A percentile compares a stretch with the other conserved stretches of the same genome.
These are phyloP conservation scores for Exophiala mesophila DNA, from an alignment of 2,329 filamentous ascomycete species.

Conservation along the genomic window DNA sequence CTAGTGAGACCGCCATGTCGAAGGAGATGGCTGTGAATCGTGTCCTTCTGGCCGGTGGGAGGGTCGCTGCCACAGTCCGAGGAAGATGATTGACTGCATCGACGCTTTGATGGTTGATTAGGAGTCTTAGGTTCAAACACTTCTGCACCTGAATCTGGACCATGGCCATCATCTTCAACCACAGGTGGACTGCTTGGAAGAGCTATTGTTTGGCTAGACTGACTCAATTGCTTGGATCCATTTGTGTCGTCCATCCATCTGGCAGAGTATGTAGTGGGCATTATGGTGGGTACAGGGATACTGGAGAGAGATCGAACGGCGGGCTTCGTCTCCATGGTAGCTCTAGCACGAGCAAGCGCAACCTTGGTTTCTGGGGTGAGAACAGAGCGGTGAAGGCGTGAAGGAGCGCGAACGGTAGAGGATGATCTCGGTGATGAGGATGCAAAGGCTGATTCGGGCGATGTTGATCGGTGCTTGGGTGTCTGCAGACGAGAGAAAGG, in stretches of 20 bases:
- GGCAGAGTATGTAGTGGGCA: conserved; percentile 22
- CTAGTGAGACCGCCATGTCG: conserved; percentile 18
- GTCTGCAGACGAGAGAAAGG: conserved; percentile 24
- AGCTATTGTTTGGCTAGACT: not conserved
- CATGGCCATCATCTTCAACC: not conserved
- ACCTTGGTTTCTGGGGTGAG: conserved; percentile 19
- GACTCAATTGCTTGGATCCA: not conserved
- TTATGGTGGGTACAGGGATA: conserved; percentile 17
- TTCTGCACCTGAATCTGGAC: not conserved
- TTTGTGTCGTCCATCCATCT: conserved; percentile 12
- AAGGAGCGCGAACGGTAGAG: conserved; percentile 12
- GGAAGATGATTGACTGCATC: not conserved
- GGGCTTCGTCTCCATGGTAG: conserved; percentile 17
- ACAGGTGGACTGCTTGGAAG: conserved; percentile 20
- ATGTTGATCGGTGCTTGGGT: conserved; percentile 10
- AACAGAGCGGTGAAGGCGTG: not conserved
- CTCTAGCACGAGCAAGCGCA: conserved; percentile 21
- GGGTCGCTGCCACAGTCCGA: not conserved
- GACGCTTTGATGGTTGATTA: conserved; percentile 18
- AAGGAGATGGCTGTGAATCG: conserved; percentile 1
- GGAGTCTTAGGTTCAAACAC: conserved; percentile 13
- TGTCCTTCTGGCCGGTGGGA: not conserved
- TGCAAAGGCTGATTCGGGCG: conserved; percentile 6
- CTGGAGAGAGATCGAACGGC: conserved; percentile 11
- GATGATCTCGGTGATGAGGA: conserved; percentile 16